Evolutionary conservation across 768 basidiomycete species (phyloP).

Genomic region (Termitomyces sp.): DNA sequence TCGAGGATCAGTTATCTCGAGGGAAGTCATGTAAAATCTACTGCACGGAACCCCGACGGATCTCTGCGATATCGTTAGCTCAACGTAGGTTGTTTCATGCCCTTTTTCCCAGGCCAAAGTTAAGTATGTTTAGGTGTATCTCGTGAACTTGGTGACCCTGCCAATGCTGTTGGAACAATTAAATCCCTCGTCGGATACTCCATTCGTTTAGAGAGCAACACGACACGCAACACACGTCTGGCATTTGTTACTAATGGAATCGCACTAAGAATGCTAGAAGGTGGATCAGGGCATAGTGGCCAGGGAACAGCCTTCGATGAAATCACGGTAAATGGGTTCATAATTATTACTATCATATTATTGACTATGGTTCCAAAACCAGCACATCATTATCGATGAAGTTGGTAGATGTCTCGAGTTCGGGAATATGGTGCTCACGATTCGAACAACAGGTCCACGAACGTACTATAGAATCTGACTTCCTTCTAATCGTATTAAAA

Average conservation of each 20-base stretch:
- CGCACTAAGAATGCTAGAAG: conserved; percentile 94
- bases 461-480: conserved; percentile 95
- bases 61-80: conserved; percentile 93
- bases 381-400: conserved; percentile 97
- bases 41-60: conserved; percentile 93
- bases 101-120: conserved; percentile 1
- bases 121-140: conserved; percentile 52
- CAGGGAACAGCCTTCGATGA: conserved; percentile 87
- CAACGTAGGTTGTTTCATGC: conserved; percentile 45
- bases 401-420: conserved; percentile 27
- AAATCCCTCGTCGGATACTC: conserved; percentile 90
- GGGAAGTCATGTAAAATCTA: conserved; percentile 87
- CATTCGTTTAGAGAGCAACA: conserved; percentile 87
- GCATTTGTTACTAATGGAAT: conserved; percentile 93
- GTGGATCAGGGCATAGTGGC: conserved; percentile 61
- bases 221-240: conserved; percentile 69
- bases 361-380: background rate
- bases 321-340: conserved; percentile 59
- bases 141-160: conserved; percentile 82
- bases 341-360: background rate
- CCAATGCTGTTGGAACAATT: conserved; percentile 68
- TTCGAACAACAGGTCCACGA: conserved; percentile 71
- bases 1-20: conserved; percentile 80
- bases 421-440: background rate
- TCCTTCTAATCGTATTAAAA: conserved; percentile 90